These are phyloP conservation scores for Colletotrichum sansevieriae DNA, from an alignment of 2,329 filamentous ascomycete species.

Conservation along the genomic window DNA sequence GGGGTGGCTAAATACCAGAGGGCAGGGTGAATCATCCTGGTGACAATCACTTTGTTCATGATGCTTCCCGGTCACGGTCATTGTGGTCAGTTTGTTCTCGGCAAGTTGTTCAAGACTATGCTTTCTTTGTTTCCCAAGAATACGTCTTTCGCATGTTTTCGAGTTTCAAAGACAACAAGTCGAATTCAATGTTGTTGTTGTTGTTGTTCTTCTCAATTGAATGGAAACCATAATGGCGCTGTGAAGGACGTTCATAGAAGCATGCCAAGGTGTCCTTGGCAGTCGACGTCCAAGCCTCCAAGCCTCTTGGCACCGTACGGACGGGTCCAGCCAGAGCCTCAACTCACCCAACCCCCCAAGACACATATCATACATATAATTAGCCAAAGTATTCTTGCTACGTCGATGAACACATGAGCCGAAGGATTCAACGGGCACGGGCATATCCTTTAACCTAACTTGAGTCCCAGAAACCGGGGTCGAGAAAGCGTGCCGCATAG, in stretches of 20 bases:
- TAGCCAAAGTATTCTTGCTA: not conserved
- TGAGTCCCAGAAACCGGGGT: conserved; percentile 1
- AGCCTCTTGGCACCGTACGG: conserved; percentile 19
- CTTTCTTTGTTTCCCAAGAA: no score
- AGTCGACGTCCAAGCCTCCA: conserved; percentile 14
- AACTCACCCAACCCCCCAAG: conserved; percentile 23
- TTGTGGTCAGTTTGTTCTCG: no score
- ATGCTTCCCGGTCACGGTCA: no score
- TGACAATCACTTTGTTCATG: conserved; percentile 13
- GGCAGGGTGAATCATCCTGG: not conserved
- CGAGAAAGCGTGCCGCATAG: not conserved
- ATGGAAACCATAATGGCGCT: not conserved
- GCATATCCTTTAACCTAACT: conserved; percentile 25
- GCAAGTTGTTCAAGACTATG: no score
- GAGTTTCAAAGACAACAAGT: no score
- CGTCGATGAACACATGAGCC: not conserved
- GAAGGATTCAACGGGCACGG: conserved; percentile 1
- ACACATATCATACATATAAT: not conserved
- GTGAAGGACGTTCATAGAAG: conserved; percentile 13
- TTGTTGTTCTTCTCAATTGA: no score
- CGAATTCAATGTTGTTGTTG: no score
- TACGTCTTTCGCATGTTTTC: no score
- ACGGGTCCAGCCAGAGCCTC: conserved; percentile 35
- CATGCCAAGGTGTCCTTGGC: conserved; percentile 35
- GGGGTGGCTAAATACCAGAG: not conserved